Evolutionary conservation across 208 protist genomes (phyloP).

Genomic region (Leptomonas pyrrhocoris): DNA sequence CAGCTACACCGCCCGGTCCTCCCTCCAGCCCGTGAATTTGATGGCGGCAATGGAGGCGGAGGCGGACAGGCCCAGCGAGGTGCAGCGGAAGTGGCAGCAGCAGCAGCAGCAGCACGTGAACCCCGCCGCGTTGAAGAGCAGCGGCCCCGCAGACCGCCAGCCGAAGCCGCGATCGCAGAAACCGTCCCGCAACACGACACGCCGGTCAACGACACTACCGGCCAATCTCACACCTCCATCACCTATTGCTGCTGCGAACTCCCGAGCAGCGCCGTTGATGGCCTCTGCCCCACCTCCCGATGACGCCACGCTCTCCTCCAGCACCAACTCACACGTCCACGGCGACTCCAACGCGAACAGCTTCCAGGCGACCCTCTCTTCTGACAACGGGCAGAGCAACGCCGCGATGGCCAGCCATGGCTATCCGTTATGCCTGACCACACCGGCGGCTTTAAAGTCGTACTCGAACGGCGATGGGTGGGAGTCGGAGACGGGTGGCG

Average conservation of each 20-base stretch:
- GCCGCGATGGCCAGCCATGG: not conserved
- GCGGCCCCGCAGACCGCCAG: too few relatives aligned
- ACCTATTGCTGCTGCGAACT: too few relatives aligned
- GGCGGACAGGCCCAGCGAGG: not conserved
- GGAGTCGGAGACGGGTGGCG: slow-evolving; percentile 23
- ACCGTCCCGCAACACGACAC: not conserved
- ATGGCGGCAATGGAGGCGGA: slow-evolving; percentile 2
- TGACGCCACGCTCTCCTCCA: slow-evolving; percentile 16
- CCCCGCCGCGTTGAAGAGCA: too few relatives aligned
- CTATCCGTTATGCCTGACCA: not conserved
- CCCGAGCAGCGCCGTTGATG: too few relatives aligned
- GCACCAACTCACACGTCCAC: slow-evolving; percentile 6
- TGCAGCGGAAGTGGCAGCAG: not conserved
- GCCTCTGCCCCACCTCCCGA: slow-evolving; percentile 17
- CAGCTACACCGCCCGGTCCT: slow-evolving; percentile 1
- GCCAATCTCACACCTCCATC: too few relatives aligned
- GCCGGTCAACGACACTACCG: not conserved
- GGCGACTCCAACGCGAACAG: not conserved
- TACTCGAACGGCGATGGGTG: not conserved
- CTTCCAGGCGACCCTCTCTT: not conserved
- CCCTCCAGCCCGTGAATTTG: slow-evolving; percentile 10
- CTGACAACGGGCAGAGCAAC: not conserved
- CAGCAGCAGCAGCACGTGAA: not conserved
- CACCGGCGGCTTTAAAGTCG: not conserved
- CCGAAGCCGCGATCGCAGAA: too few relatives aligned